These are phyloP conservation scores for Nitzschia palea DNA, from an alignment of 108 stramenopile species.

Conservation along the genomic window DNA sequence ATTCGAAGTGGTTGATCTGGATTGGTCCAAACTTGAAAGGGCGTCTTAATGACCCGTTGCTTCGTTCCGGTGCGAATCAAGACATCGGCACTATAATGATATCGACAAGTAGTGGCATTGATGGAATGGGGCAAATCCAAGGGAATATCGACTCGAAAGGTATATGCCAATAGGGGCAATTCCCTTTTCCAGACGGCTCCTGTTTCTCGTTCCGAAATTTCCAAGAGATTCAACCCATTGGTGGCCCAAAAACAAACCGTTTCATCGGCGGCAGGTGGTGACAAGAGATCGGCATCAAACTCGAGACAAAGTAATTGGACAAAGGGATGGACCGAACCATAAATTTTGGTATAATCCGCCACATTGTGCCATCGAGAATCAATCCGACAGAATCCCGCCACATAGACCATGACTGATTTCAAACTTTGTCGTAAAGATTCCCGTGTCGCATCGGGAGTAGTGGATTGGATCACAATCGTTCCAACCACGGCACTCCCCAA, in stretches of 20 bases:
- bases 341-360: conserved; percentile 28
- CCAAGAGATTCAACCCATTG: conserved; percentile 41
- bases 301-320: conserved; percentile 10
- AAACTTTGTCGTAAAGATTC: conserved; percentile 18
- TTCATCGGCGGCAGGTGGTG: conserved; percentile 14
- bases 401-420: conserved; percentile 28
- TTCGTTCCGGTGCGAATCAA: conserved; percentile 24
- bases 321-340: conserved; percentile 29
- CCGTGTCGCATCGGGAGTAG: background rate
- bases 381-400: conserved; percentile 42
- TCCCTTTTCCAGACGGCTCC: conserved; percentile 1
- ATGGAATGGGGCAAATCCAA: conserved; percentile 45
- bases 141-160: conserved; percentile 58
- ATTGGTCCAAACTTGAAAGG: conserved; percentile 33
- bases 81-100: conserved; percentile 44
- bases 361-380: conserved; percentile 59
- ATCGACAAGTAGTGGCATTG: conserved; percentile 46
- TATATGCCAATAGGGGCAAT: conserved; percentile 33
- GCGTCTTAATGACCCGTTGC: conserved; percentile 30
- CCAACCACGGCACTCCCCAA: conserved; percentile 47
- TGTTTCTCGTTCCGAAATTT: conserved; percentile 30
- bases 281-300: conserved; percentile 32
- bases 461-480: conserved; percentile 32
- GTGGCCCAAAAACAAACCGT: conserved; percentile 63
- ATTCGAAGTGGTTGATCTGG: conserved; percentile 11